These are phyloP conservation scores for Cercospora janseana DNA, from an alignment of 2,329 filamentous ascomycete genomes.

Conservation along the genomic window DNA sequence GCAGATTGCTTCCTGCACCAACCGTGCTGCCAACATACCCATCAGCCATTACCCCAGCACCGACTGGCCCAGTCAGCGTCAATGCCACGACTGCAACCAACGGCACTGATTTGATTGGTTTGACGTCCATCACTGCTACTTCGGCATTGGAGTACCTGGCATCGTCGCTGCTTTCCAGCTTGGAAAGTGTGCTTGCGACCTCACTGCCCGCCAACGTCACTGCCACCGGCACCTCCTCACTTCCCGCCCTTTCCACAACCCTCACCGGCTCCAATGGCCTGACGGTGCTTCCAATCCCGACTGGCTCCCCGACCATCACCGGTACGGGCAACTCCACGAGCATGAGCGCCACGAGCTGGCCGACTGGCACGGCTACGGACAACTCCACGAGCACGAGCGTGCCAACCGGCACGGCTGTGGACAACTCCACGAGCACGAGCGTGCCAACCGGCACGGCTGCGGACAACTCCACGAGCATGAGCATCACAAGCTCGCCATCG, in stretches of 20 bases:
- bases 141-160: slow-evolving; percentile 33
- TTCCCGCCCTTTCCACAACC: slow-evolving; percentile 23
- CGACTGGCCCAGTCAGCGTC: too few relatives aligned
- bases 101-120: slow-evolving; percentile 14
- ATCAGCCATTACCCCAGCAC: background rate
- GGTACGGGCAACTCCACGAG: slow-evolving; percentile 21
- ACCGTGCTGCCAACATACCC: background rate
- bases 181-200: slow-evolving; percentile 30
- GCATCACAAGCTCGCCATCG: too few relatives aligned
- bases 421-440: background rate
- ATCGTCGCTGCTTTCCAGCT: slow-evolving; percentile 32
- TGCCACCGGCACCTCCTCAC: slow-evolving; percentile 17
- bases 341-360: slow-evolving; percentile 19
- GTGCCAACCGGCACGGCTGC: too few relatives aligned
- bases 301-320: slow-evolving; percentile 21
- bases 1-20: too few relatives aligned
- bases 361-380: slow-evolving; percentile 6
- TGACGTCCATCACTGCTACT: slow-evolving; percentile 24
- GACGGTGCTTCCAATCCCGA: slow-evolving; percentile 26
- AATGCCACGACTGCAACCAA: slow-evolving; percentile 20
- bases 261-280: slow-evolving; percentile 23
- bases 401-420: slow-evolving; percentile 7
- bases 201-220: slow-evolving; percentile 20
- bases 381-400: slow-evolving; percentile 23
- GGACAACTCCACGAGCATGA: too few relatives aligned